Percentiles rank a stretch among this genome's conserved stretches.
These are phyloP conservation scores for Immersiella caudata DNA, from an alignment of 495 filamentous ascomycete genomes.

Conservation along the genomic window DNA sequence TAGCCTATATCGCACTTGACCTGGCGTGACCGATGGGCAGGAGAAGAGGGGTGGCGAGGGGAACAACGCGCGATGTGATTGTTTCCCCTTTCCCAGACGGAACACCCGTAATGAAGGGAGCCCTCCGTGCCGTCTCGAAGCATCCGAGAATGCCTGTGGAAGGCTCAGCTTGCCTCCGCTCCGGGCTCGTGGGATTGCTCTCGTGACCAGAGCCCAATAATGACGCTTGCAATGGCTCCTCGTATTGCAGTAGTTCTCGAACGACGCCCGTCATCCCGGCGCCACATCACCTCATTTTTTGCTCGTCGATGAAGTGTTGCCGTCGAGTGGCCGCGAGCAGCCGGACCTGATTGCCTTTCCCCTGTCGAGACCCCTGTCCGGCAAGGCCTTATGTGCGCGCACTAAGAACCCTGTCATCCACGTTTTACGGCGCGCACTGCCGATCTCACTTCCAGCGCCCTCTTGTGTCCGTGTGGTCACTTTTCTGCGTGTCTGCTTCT, in stretches of 20 bases:
- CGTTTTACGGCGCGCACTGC: slow-evolving; percentile 25
- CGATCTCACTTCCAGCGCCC: slow-evolving; percentile 30
- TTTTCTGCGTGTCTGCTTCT: not conserved
- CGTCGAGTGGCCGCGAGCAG: not conserved
- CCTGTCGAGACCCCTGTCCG: slow-evolving; percentile 19
- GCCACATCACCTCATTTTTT: slow-evolving; percentile 9
- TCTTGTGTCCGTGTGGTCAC: not conserved
- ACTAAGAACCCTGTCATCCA: slow-evolving; percentile 35
- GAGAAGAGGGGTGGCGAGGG: not conserved
- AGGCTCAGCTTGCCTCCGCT: not conserved
- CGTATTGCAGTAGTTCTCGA: not conserved
- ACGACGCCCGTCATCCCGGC: slow-evolving; percentile 7
- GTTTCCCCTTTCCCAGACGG: slow-evolving; percentile 1
- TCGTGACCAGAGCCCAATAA: not conserved
- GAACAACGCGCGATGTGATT: not conserved
- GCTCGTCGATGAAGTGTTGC: not conserved
- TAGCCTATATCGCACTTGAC: not conserved
- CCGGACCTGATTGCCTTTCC: not conserved
- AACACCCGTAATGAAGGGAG: slow-evolving; percentile 6
- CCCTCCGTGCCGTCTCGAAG: slow-evolving; percentile 12
- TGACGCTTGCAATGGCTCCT: not conserved
- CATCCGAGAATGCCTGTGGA: not conserved
- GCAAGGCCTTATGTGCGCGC: slow-evolving; percentile 17
- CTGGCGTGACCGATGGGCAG: not conserved
- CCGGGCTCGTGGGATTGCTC: not conserved